A percentile compares a stretch with the other conserved stretches of the same genome.
These are phyloP conservation scores for Byssochlamys sp. DNA, from an alignment of 2,329 filamentous ascomycete species.

Conservation along the genomic window DNA sequence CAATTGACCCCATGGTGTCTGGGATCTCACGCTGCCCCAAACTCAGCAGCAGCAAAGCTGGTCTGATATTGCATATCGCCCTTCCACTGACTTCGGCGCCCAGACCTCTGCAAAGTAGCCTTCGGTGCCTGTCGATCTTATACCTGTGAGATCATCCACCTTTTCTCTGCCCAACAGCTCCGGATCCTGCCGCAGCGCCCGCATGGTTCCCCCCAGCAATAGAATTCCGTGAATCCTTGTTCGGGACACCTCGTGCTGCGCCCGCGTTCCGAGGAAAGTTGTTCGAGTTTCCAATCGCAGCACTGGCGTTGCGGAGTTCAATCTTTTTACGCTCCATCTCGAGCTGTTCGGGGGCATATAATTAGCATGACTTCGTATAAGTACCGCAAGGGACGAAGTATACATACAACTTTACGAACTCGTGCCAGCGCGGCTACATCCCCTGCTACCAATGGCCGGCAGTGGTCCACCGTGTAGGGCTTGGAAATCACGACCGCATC, in stretches of 20 bases:
- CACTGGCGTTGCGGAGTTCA: conserved; percentile 33
- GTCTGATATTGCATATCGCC: neutral
- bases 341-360: conserved; percentile 19
- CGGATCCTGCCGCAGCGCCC: conserved; percentile 14
- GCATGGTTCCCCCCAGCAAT: conserved; percentile 11
- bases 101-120: too few species aligned
- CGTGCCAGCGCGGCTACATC: conserved; percentile 33
- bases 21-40: neutral
- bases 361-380: neutral
- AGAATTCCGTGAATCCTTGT: conserved; percentile 8
- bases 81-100: neutral
- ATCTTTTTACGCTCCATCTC: conserved; percentile 43
- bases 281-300: conserved; percentile 25
- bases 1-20: neutral
- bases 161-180: conserved; percentile 20
- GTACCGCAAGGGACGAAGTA: neutral
- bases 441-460: conserved; percentile 33
- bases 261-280: conserved; percentile 13
- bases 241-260: conserved; percentile 1
- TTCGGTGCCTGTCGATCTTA: too few species aligned
- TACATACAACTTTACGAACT: conserved; percentile 42
- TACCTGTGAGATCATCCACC: conserved; percentile 15
- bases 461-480: conserved; percentile 50
- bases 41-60: neutral
- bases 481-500: conserved; percentile 51